These are phyloP conservation scores for Penicillium olsonii DNA, from an alignment of 2,329 filamentous ascomycete genomes.

Conservation along the genomic window DNA sequence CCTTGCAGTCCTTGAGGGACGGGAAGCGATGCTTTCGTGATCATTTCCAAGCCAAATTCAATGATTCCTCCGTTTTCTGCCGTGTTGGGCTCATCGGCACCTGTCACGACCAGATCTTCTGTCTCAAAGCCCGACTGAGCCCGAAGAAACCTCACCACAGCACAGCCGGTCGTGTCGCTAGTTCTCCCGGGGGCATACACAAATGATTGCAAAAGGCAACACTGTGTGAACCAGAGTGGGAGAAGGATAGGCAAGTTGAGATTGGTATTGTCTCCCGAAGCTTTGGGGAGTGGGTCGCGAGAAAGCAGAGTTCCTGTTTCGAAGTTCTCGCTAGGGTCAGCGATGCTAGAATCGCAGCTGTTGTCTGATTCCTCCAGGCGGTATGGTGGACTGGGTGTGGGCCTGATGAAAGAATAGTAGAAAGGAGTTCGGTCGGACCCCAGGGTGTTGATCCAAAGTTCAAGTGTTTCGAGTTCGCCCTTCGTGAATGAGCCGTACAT, in stretches of 20 bases:
- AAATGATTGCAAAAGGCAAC: conserved; percentile 40
- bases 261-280: neutral
- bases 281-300: neutral
- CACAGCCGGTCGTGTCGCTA: conserved; percentile 33
- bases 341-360: no score
- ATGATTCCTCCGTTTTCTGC: conserved; percentile 2
- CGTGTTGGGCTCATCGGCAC: conserved; percentile 8
- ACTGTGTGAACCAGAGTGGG: conserved; percentile 42
- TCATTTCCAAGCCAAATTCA: conserved; percentile 13
- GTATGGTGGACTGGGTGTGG: neutral
- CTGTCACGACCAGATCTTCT: conserved; percentile 8
- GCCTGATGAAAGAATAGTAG: neutral
- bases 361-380: no score
- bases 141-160: conserved; percentile 40
- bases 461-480: conserved; percentile 41
- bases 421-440: conserved; percentile 9
- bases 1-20: neutral
- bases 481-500: conserved; percentile 56
- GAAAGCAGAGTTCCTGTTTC: neutral
- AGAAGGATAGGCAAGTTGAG: conserved; percentile 18
- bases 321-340: neutral
- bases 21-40: conserved; percentile 2
- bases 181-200: conserved; percentile 39
- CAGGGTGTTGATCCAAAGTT: conserved; percentile 45
- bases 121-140: conserved; percentile 41